Evolutionary conservation across 305 asterid species (phyloP), one percentile per base, ranked within the genome.

Genomic region (Caryopteris hybrid): DNA sequence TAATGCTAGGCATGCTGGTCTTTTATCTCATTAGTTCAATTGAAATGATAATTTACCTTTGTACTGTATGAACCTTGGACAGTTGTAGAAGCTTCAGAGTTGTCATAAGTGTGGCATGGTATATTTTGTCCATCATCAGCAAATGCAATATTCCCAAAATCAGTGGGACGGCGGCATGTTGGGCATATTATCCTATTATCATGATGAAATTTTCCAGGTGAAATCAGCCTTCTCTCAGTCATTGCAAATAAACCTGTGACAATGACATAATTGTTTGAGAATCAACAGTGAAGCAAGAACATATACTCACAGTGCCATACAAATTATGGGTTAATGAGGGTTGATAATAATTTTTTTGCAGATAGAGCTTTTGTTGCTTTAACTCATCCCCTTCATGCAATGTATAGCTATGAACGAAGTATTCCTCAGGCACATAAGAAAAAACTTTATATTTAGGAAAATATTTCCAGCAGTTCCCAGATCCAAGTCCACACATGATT

Each of bases 51-150:
- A n/a, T 31, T 20, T 81, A 89, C 98, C 97, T 94, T 94, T 12
- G 99, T 91, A 75, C 99, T 86, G 71, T 94, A 94, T 70, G 99
- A 94, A 71, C 99, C 99, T 71, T 85, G 85, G 70, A 91, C 95
- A 65, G 74, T 61, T 22, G 83, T 51, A 61, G 80, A 81, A 74
- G 78, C 83, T 83, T 94, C 99, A 46, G 85, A 69, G 55, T 75
- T 79, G 39, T 77, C 87, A 55, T 58, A 65, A 27, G 63, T 72
- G 54, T 63, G 73, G 52, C 63, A 43, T 16, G 86, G 71, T 52
- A 66, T 68, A 78, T 72, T 67, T 65, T 66, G 82, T 71, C 72
- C 73, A 59, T 94, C 99, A 82, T 85, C 97, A 80, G 89, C 98
- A 60, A 78, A 83, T 9, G 99, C 96, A 57, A 94, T 86, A 80